Conservation (phyloP, 2,329 filamentous ascomycete species). For the Bipolaris zeicola region DNA sequence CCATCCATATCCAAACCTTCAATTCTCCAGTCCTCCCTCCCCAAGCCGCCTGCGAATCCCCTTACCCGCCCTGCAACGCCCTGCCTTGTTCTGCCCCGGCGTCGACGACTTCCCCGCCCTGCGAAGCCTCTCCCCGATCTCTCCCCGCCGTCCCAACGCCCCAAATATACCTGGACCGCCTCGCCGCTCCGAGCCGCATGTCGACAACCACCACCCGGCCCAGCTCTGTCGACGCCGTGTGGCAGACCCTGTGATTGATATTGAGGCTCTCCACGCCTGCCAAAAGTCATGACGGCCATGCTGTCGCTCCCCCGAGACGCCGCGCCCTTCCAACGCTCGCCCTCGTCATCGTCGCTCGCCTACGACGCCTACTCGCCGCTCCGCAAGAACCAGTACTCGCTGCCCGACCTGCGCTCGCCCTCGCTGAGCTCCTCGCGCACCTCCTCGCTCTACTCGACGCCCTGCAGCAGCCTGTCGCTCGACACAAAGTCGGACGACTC, state of each 20-base stretch:
- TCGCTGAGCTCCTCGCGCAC: slow-evolving; percentile 48
- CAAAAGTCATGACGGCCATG: slow-evolving; percentile 46
- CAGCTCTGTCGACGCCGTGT: slow-evolving; percentile 33
- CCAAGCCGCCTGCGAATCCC: slow-evolving; percentile 1
- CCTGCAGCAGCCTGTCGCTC: slow-evolving; percentile 67
- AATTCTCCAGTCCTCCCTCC: slow-evolving; percentile 9
- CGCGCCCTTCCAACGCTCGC: slow-evolving; percentile 50
- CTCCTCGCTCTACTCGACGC: slow-evolving; percentile 66
- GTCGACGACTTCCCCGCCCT: slow-evolving; percentile 11
- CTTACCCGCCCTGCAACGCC: background rate
- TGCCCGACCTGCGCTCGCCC: slow-evolving; percentile 45
- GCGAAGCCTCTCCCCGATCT: slow-evolving; percentile 20
- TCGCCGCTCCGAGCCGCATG: slow-evolving; percentile 38
- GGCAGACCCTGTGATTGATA: slow-evolving; percentile 32
- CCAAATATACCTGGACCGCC: slow-evolving; percentile 8
- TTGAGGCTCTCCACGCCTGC: slow-evolving; percentile 26
- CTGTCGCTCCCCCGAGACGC: slow-evolving; percentile 42
- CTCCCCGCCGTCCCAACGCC: slow-evolving; percentile 6
- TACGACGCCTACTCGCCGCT: slow-evolving; percentile 45
- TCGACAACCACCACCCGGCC: slow-evolving; percentile 29
- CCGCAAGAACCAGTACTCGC: slow-evolving; percentile 43
- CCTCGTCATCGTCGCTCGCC: slow-evolving; percentile 53
- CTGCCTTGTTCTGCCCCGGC: slow-evolving; percentile 6
- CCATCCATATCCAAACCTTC: slow-evolving; percentile 10
- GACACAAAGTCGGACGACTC: slow-evolving; percentile 60